These are phyloP conservation scores for Sordariomycetes sp. DNA, from an alignment of 2,329 filamentous ascomycete genomes.

Conservation along the genomic window DNA sequence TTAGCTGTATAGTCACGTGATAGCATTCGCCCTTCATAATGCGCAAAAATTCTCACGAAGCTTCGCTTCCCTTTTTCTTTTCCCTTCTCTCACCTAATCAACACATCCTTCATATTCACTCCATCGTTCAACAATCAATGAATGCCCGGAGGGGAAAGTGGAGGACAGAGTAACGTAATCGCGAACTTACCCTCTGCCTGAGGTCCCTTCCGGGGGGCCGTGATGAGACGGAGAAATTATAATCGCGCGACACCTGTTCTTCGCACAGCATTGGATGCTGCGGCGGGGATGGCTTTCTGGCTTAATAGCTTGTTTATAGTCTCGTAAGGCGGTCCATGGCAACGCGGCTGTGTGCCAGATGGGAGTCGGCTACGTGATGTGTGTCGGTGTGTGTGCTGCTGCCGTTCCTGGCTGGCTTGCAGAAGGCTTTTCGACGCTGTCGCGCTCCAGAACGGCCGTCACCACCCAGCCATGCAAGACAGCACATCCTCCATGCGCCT, in stretches of 20 bases:
- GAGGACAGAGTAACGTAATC: conserved; percentile 41
- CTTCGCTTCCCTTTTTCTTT: conserved; percentile 7
- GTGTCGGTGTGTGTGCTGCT: too few species aligned
- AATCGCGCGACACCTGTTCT: conserved; percentile 14
- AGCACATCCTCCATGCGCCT: conserved; percentile 7
- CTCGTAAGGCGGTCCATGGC: too few species aligned
- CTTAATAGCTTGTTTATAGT: too few species aligned
- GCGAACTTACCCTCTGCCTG: conserved; percentile 27
- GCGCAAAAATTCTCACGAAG: not conserved
- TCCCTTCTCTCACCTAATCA: conserved; percentile 13
- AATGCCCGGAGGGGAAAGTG: conserved; percentile 58
- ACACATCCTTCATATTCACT: conserved; percentile 53
- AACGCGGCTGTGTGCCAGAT: too few species aligned
- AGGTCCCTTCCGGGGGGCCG: conserved; percentile 16
- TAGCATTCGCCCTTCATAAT: not conserved
- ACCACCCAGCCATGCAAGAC: conserved; percentile 3
- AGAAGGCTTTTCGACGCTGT: not conserved
- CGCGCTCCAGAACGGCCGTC: conserved; percentile 4
- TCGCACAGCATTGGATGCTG: too few species aligned
- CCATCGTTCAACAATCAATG: conserved; percentile 35
- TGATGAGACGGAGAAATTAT: conserved; percentile 19
- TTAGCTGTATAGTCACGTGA: not conserved
- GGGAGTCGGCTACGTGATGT: too few species aligned
- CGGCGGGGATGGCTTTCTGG: too few species aligned
- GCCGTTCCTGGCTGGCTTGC: too few species aligned